Evolutionary conservation across 2,329 filamentous ascomycete species (phyloP), one percentile per base, ranked within the genome.

Genomic region (Colletotrichum chlorophyti): DNA sequence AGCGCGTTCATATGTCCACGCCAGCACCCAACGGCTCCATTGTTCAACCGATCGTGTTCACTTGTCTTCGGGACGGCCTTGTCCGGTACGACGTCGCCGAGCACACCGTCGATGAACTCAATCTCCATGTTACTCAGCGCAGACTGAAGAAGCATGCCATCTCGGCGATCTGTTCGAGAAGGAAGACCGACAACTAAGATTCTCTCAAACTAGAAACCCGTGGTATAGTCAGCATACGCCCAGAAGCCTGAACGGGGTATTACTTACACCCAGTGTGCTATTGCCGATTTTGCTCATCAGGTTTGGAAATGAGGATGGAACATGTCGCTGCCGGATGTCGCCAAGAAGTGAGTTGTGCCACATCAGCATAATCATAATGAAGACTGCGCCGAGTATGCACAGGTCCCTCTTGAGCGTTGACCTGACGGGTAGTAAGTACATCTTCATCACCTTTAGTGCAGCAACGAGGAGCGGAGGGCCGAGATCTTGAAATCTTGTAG

Each of bases 151-250:
- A 74, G 70, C 65, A 84, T 76, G 3, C 76, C 72, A 69, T 85
- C 80, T 40, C 79, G 75, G 9, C 81, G 76, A 62, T 85, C 83
- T 19, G 75, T 79, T 4, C 82, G 70, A 17, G 73, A 72, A 1
- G 80, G 78, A 6, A 84, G 73, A 42, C 79, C 82, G 42, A 85
- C 74, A 19, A 81, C 79, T 60, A 83, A 76, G 14, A 85, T 79
- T 48, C 80, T 74, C 29, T 80, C 71, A 61, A 85, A 85, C 81
- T 83, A 19, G 14, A 21, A 4, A 4, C 0, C 1, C n/a, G 1
- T n/a, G 19, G 8, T 7, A 42, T 7, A 1, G 34, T 45, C 3
- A 51, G 34, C 6, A 15, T 17, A 1, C 3, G 3, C 5, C 10
- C 3, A 19, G 6, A 3, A 24, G n/a, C n/a, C n/a, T n/a, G n/a